Base-by-base conservation (phyloP, 352 stramenopile species). In the Phytophthora megakarya region DNA sequence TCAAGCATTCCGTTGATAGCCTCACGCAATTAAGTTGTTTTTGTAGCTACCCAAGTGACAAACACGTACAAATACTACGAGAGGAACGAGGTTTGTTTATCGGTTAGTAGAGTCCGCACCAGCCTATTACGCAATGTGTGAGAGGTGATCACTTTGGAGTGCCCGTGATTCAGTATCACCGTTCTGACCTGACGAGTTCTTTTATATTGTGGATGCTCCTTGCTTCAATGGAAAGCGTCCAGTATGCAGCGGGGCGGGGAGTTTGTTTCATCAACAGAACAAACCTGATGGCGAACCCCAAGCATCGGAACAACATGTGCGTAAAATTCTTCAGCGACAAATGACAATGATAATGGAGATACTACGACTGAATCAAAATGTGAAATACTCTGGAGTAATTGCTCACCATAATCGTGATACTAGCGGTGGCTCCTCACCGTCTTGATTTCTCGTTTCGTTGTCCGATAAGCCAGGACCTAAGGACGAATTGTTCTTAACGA, bases 111-210 rank as follows among this genome's bases (percentile, higher is more conserved):
- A n/a, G 51, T 3, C 30, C 19, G 0, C 43, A 58, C 1, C 22
- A 55, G 3, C 55, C 65, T 3, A 19, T 73, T 19, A 48, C 37
- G 15, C 38, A 54, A 13, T 59, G 64, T 33, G 65, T 26, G 11
- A 33, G 48, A 23, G 81, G 80, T 1, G 56, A 83, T 40, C 83
- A 65, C 52, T 88, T 89, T 54, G 79, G 79, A 5, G 75, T 86
- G 12, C 74, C 70, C 3, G 78, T 72, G 3, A 51, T 89, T 5
- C 54, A 60, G 45, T 10, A 67, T 74, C 26, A 80, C 81, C 0
- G 69, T 89, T 7, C 68, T 73, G 33, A 76, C 81, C 23, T 7
- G 56, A 71, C 19, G 62, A 67, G 18, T 63, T 56, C 51, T 75
- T 69, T 21, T 51, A 44, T 1, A 60, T 62, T n/a, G n/a, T n/a